A percentile compares a stretch with the other conserved stretches of the same genome.
phyloP scores from a whole-genome alignment of 2,329 filamentous ascomycete genomes.

The Lizonia empirigonia region DNA sequence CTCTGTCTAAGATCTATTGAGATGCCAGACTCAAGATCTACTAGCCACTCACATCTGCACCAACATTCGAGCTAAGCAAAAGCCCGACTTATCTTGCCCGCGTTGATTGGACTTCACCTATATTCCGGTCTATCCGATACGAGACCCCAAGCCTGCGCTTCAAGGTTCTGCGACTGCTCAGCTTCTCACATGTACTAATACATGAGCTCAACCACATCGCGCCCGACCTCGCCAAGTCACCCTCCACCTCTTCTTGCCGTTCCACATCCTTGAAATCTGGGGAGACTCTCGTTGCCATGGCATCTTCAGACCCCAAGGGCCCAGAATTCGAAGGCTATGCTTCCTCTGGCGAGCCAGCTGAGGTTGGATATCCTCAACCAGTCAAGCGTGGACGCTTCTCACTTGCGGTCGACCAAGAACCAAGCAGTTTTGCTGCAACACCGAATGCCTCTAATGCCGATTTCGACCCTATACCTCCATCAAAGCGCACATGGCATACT shows the following conservation, averaged over 20 bases:
- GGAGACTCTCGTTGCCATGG: slow-evolving; percentile 1
- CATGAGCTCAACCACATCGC: not conserved
- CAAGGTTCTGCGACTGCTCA: not conserved
- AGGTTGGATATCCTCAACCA: slow-evolving; percentile 24
- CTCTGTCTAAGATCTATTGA: not conserved
- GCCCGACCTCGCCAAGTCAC: too few relatives aligned
- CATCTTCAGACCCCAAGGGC: slow-evolving; percentile 11
- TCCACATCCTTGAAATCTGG: not conserved
- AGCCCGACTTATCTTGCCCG: not conserved
- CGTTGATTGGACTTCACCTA: not conserved
- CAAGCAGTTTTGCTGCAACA: slow-evolving; percentile 43
- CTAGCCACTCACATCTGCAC: slow-evolving; percentile 1
- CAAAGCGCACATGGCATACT: slow-evolving; percentile 46
- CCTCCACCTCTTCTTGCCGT: not conserved
- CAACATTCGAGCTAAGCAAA: not conserved
- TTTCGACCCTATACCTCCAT: slow-evolving; percentile 48
- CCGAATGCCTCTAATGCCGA: slow-evolving; percentile 46
- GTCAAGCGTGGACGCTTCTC: slow-evolving; percentile 34
- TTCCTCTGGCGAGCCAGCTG: slow-evolving; percentile 28
- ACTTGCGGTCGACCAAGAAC: slow-evolving; percentile 41
- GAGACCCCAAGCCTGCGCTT: not conserved
- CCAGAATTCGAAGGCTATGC: slow-evolving; percentile 14
- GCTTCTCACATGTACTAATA: not conserved
- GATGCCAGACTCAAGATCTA: not conserved
- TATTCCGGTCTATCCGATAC: slow-evolving; percentile 5